Conservation (phyloP, 1,284 basidiomycete species). For the Xanthoconium separans region DNA sequence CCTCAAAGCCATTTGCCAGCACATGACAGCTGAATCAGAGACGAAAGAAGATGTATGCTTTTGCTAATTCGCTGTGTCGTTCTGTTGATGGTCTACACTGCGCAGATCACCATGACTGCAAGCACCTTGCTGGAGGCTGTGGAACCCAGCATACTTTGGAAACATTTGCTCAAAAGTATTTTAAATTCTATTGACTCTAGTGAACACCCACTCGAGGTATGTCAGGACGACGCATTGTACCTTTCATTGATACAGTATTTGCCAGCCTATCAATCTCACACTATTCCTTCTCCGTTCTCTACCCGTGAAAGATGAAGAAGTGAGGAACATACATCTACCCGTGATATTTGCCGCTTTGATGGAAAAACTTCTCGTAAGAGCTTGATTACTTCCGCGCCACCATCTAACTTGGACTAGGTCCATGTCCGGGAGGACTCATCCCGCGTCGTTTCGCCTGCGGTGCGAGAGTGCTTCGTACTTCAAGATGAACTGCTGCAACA, state of each 20-base stretch:
- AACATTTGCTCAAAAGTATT: conserved; percentile 61
- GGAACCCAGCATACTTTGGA: conserved; percentile 89
- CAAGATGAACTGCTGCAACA: conserved; percentile 53
- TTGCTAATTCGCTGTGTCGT: conserved; percentile 1
- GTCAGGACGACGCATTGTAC: conserved; percentile 1
- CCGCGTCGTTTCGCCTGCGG: conserved; percentile 35
- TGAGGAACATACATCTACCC: conserved; percentile 78
- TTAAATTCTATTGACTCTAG: conserved; percentile 51
- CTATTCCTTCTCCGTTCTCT: conserved; percentile 73
- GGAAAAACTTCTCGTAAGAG: conserved; percentile 59
- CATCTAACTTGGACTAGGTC: conserved; percentile 34
- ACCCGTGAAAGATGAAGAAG: conserved; percentile 78
- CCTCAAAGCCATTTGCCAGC: conserved; percentile 67
- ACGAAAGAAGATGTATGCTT: conserved; percentile 61
- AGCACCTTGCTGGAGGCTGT: conserved; percentile 90
- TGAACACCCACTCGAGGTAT: conserved; percentile 47
- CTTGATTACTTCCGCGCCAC: conserved; percentile 1
- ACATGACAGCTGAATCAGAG: conserved; percentile 50
- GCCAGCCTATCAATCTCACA: conserved; percentile 60
- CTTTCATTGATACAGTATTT: conserved; percentile 5
- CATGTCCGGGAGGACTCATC: conserved; percentile 37
- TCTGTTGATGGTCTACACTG: conserved; percentile 8
- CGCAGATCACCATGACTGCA: conserved; percentile 78
- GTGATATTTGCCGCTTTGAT: conserved; percentile 66
- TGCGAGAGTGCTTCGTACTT: conserved; percentile 49